A percentile compares a stretch with the other conserved stretches of the same genome.
These are phyloP conservation scores for Ustilago curta DNA, from an alignment of 1,284 basidiomycete genomes.

Conservation along the genomic window DNA sequence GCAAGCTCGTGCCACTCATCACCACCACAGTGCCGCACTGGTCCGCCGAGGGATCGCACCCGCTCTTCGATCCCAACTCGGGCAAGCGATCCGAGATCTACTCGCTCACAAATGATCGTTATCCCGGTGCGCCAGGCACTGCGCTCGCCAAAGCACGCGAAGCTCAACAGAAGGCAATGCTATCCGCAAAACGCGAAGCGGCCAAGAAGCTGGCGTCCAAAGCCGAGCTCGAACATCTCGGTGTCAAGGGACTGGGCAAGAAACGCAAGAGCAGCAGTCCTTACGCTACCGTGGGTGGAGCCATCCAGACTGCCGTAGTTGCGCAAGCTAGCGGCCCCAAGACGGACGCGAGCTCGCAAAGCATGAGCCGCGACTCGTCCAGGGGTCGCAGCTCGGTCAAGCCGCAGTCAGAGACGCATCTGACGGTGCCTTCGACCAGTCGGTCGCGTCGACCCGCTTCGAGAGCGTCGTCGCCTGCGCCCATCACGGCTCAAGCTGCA, in stretches of 20 bases:
- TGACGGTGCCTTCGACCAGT: slow-evolving; percentile 34
- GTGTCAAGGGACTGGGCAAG: slow-evolving; percentile 59
- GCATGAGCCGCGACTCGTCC: slow-evolving; percentile 47
- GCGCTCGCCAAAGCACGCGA: slow-evolving; percentile 59
- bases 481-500: slow-evolving; percentile 22
- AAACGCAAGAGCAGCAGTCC: slow-evolving; percentile 65
- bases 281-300: slow-evolving; percentile 42
- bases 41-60: slow-evolving; percentile 47
- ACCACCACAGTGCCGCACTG: slow-evolving; percentile 48
- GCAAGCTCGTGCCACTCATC: slow-evolving; percentile 35
- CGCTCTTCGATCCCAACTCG: slow-evolving; percentile 44
- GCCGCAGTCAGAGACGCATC: slow-evolving; percentile 23
- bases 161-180: slow-evolving; percentile 46
- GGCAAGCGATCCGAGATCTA: slow-evolving; percentile 54
- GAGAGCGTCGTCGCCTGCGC: slow-evolving; percentile 42
- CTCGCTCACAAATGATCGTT: slow-evolving; percentile 64
- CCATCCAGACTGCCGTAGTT: neutral
- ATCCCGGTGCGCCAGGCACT: slow-evolving; percentile 62
- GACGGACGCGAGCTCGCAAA: slow-evolving; percentile 10
- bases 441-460: slow-evolving; percentile 49
- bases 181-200: slow-evolving; percentile 50
- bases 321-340: slow-evolving; percentile 18
- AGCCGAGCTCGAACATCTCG: slow-evolving; percentile 62
- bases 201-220: slow-evolving; percentile 53
- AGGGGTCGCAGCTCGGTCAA: slow-evolving; percentile 36